Conservation (phyloP, 1,284 basidiomycete species). For the Fistulinella staudtii region DNA sequence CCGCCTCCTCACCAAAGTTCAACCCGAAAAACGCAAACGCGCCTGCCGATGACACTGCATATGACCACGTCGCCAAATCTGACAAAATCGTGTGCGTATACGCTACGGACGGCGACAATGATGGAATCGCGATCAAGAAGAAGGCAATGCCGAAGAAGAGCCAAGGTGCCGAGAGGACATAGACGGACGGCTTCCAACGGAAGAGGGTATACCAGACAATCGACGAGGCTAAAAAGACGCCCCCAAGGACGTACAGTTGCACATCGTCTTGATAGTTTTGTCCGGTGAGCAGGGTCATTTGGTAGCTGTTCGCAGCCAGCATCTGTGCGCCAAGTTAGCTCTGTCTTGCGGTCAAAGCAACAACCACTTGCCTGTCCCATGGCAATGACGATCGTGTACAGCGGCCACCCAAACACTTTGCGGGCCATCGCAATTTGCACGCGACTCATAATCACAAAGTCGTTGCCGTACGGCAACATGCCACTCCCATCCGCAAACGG, state of each 20-base stretch:
- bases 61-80: slow-evolving; percentile 82
- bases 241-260: slow-evolving; percentile 87
- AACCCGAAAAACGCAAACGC: slow-evolving; percentile 91
- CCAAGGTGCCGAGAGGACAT: slow-evolving; percentile 84
- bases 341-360: too few species aligned
- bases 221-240: slow-evolving; percentile 81
- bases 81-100: slow-evolving; percentile 63
- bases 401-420: slow-evolving; percentile 78
- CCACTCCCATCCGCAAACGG: slow-evolving; percentile 52
- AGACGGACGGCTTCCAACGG: slow-evolving; percentile 83
- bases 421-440: slow-evolving; percentile 79
- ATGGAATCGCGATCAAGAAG: slow-evolving; percentile 85
- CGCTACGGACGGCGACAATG: slow-evolving; percentile 61
- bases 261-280: slow-evolving; percentile 77
- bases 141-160: slow-evolving; percentile 86
- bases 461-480: slow-evolving; percentile 51
- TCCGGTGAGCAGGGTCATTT: slow-evolving; percentile 84
- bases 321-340: slow-evolving; percentile 45
- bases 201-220: slow-evolving; percentile 89
- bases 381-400: slow-evolving; percentile 87
- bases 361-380: slow-evolving; percentile 63
- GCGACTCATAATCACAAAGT: slow-evolving; percentile 68
- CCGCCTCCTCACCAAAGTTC: slow-evolving; percentile 94
- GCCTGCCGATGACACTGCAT: slow-evolving; percentile 85
- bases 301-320: slow-evolving; percentile 89